Evolutionary conservation across 495 filamentous ascomycete species (phyloP), one percentile per base, ranked within the genome.

Genomic region (Annulohypoxylon maeteangense): DNA sequence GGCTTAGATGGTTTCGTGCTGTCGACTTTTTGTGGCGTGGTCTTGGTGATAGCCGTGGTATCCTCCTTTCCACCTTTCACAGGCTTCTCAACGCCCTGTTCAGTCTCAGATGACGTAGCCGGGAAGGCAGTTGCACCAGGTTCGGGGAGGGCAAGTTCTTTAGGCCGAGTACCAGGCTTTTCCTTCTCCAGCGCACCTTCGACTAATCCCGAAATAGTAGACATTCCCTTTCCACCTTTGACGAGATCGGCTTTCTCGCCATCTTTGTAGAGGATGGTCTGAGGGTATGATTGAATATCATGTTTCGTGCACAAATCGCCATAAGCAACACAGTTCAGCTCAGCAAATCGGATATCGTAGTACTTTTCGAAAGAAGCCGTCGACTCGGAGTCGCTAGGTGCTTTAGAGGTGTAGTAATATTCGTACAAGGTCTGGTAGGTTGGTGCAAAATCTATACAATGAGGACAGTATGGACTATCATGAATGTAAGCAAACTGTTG

Each of bases 351-450:
- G 80, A 98, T 94, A 79, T 97, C 88, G 78, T 98, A 98, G 78
- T 90, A 95, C 36, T 85, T 82, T n/a, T 82, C 83, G 58, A 89
- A 90, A 20, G 75, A 67, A 16, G 66, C 50, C 25, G 66, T 38
- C n/a, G 70, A 71, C 16, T 75, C 62, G n/a, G 74, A 42, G 55
- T 82, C 75, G 25, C 60, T 51, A 50, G 82, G 70, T 56, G 74
- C 76, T 73, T 92, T 89, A n/a, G 92, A 95, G 6, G 95, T 97
- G 79, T 94, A 97, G 82, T 98, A 97, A 81, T 89, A 98, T 79
- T 98, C 95, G 81, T 97, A 97, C 22, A 97, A 82, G 6, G 95
- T 97, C 82, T 98, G 93, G 85, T 89, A 98, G 56, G 87, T 90
- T 25, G 96, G 96, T 34, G 92, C 93, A 71, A 92, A 89, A 42